Evolutionary conservation across 2,329 filamentous ascomycete genomes (phyloP).

Genomic region (Cercospora citrullina): DNA sequence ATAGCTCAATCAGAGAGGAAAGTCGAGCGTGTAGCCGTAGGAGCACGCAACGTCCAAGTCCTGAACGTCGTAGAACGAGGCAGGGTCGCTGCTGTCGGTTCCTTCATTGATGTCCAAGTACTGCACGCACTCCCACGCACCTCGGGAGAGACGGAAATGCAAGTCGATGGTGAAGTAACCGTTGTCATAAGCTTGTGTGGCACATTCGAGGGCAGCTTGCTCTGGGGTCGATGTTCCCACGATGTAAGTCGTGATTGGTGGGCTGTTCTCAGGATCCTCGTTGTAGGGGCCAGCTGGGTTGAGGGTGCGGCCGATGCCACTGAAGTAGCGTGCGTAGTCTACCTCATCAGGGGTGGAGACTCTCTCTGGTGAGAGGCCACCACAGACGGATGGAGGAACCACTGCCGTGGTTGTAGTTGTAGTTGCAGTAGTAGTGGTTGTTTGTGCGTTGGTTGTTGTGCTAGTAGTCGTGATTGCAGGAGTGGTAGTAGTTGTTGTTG

Average conservation of each 20-base stretch:
- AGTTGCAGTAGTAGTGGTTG: background rate
- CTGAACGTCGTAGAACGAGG: background rate
- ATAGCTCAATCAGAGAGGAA: background rate
- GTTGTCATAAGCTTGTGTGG: background rate
- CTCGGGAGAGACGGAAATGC: background rate
- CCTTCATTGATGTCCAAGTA: background rate
- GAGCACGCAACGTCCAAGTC: background rate
- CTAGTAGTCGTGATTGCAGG: background rate
- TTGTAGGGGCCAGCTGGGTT: background rate
- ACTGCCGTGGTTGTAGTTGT: background rate
- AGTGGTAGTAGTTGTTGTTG: background rate
- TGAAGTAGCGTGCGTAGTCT: background rate
- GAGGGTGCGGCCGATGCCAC: background rate
- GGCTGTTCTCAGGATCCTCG: background rate
- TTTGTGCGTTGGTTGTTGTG: background rate
- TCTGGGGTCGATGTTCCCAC: background rate
- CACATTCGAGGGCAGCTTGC: background rate
- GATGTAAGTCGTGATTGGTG: background rate
- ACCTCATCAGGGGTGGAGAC: background rate
- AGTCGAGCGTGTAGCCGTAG: background rate
- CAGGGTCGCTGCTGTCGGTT: background rate
- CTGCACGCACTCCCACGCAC: background rate
- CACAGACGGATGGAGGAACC: background rate
- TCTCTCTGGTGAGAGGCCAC: background rate
- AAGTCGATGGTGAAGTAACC: background rate